phyloP scores from a whole-genome alignment of 2,329 filamentous ascomycete genomes.

The Fusarium staphyleae region DNA sequence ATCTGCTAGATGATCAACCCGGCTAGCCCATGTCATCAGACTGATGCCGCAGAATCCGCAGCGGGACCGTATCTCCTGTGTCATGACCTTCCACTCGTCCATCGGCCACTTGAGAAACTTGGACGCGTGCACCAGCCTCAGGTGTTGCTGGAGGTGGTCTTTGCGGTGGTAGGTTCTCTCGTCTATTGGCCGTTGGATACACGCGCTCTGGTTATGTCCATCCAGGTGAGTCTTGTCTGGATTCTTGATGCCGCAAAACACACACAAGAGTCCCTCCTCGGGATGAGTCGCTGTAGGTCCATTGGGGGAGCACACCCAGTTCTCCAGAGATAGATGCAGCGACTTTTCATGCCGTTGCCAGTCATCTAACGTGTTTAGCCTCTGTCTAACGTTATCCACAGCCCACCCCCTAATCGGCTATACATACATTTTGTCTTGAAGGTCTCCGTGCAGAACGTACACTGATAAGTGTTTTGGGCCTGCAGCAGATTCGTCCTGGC shows the following conservation, averaged over 20 bases:
- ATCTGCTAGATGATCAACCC: conserved; percentile 50
- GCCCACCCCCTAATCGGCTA: too few species aligned
- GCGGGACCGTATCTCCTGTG: conserved; percentile 47
- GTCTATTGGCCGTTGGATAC: conserved; percentile 45
- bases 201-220: conserved; percentile 51
- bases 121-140: conserved; percentile 49
- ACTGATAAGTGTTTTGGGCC: conserved; percentile 46
- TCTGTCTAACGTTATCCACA: too few species aligned
- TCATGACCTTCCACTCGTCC: conserved; percentile 49
- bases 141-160: conserved; percentile 53
- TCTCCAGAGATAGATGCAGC: conserved; percentile 54
- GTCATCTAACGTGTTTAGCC: too few species aligned
- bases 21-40: conserved; percentile 48
- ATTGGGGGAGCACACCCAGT: conserved; percentile 53
- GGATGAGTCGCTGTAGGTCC: conserved; percentile 48
- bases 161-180: conserved; percentile 56
- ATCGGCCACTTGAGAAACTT: conserved; percentile 46
- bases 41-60: conserved; percentile 52
- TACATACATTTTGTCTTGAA: conserved; percentile 55
- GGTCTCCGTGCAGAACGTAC: conserved; percentile 55
- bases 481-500: conserved; percentile 22
- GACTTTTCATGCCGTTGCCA: conserved; percentile 61
- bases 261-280: conserved; percentile 43
- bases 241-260: conserved; percentile 48
- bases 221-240: conserved; percentile 47